Evolutionary conservation across 306 rosid species (phyloP), one percentile per base, ranked within the genome.

Genomic region (Ormosia semicastrata): DNA sequence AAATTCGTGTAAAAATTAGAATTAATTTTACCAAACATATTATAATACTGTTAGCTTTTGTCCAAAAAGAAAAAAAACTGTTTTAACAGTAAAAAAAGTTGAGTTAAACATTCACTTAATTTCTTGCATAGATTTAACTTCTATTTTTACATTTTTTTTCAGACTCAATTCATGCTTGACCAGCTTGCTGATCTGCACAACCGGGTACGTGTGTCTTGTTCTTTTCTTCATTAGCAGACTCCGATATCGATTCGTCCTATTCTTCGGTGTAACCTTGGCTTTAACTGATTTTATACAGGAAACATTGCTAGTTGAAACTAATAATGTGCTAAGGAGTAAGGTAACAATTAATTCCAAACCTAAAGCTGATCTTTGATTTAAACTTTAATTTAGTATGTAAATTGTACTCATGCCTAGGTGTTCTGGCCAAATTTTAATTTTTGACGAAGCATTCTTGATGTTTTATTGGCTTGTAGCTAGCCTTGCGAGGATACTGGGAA

Each of bases 171-270:
- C 81, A 86, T 92, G 91, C 89, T 92, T 60, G 91, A 89, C 49
- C 97, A 94, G 84, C 95, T 94, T 69, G 75, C 86, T 56, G 94
- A 91, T 85, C 98, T 94, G 81, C 96, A 94, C 72, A 86, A 78
- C 77, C 89, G 86, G 91, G 98, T 94, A 88, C 39, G 68, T 13
- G 1, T 1, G 14, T 4, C 15, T 15, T 7, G 11, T 44, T 78
- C 37, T 60, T 39, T 67, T 63, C 8, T 10, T 71, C 39, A 57
- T 50, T 37, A 15, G 8, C 17, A 15, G 18, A 39, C 40, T 54
- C 63, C 66, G 13, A 47, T 40, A 70, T 40, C 8, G 8, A 24
- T 64, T 2, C 6, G 11, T n/a, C 12, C n/a, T 6, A 34, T 46
- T 37, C 12, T 12, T 40, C 36, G 17, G 14, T 44, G 34, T 62